Conservation (phyloP, 75 land plant species). For the Gnetum montanum region DNA sequence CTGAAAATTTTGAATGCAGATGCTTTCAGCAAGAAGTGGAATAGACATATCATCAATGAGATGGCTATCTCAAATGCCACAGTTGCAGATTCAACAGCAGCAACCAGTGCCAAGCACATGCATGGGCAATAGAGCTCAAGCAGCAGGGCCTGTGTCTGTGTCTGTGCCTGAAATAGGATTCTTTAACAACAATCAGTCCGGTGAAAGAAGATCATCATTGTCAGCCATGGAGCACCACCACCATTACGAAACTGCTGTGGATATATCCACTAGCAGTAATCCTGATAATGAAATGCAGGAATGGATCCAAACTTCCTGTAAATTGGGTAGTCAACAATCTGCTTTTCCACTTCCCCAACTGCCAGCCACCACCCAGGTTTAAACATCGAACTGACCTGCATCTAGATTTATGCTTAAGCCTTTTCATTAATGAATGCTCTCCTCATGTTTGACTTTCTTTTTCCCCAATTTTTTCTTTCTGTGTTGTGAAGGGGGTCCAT, state of each 20-base stretch:
- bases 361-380: slow-evolving; percentile 5
- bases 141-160: background rate
- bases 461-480: no score
- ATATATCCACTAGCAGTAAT: background rate
- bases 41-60: slow-evolving; percentile 2
- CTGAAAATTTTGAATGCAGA: slow-evolving; percentile 8
- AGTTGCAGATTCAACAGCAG: slow-evolving; percentile 4
- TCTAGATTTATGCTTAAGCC: background rate
- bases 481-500: slow-evolving; percentile 2
- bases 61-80: slow-evolving; percentile 4
- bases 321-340: background rate
- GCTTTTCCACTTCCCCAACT: background rate
- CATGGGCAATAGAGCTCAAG: background rate
- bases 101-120: slow-evolving; percentile 3
- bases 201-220: background rate
- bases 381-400: background rate
- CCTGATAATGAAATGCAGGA: background rate
- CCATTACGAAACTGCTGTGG: background rate
- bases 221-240: background rate
- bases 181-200: background rate
- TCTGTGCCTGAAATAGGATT: background rate
- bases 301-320: background rate
- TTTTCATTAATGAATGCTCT: background rate
- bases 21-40: slow-evolving; percentile 9
- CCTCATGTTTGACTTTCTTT: no score